Conservation (phyloP, 2,329 filamentous ascomycete species). For the Aspergillus brunneoviolaceus region DNA sequence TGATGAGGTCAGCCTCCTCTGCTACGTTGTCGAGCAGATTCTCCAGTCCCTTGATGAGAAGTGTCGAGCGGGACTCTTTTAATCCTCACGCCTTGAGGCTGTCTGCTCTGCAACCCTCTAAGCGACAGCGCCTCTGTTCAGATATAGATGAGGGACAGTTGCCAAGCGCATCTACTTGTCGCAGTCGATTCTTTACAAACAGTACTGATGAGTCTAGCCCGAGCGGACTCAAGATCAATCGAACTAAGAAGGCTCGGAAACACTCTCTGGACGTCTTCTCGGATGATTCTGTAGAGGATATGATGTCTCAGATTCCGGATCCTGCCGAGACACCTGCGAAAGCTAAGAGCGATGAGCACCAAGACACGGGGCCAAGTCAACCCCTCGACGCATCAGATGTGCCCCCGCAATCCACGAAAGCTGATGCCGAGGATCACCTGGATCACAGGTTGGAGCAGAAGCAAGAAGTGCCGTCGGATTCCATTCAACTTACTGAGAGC, state of each 20-base stretch:
- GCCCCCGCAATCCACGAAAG: background rate
- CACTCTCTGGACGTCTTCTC: constrained; percentile 52
- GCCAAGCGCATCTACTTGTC: constrained; percentile 33
- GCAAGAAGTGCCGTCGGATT: background rate
- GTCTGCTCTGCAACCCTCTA: constrained; percentile 49
- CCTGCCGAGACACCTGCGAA: constrained; percentile 12
- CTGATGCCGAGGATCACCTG: background rate
- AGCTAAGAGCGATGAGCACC: background rate
- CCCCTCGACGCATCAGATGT: background rate
- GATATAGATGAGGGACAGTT: constrained; percentile 41
- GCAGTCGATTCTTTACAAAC: constrained; percentile 51
- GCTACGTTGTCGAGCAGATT: constrained; percentile 38
- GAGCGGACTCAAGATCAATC: constrained; percentile 35
- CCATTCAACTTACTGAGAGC: background rate
- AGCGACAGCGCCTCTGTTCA: constrained; percentile 54
- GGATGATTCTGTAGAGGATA: constrained; percentile 53
- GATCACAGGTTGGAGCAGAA: background rate
- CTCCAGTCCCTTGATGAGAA: constrained; percentile 45
- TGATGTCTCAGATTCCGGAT: constrained; percentile 48
- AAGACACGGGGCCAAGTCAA: background rate
- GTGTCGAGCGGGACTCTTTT: constrained; percentile 41
- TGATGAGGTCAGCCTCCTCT: constrained; percentile 35
- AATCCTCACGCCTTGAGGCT: constrained; percentile 37
- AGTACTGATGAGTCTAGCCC: constrained; percentile 38
- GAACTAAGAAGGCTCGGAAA: constrained; percentile 44